A percentile compares a stretch with the other conserved stretches of the same genome.
Conservation (phyloP, 106 monocot species). For the Hemerocallis citrina region DNA sequence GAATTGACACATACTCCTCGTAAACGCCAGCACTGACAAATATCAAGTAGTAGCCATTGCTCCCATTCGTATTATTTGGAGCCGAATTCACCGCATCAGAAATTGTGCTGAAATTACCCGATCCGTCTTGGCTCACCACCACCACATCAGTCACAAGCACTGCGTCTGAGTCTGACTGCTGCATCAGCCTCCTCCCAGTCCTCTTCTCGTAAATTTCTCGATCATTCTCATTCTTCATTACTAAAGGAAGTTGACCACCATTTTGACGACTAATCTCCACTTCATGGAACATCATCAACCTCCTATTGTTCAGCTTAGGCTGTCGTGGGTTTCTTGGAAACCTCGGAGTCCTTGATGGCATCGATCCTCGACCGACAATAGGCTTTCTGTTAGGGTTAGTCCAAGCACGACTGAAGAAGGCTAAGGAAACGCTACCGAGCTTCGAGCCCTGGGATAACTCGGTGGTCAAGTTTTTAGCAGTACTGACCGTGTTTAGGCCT, state of each 20-base stretch:
- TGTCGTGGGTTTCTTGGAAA: not conserved
- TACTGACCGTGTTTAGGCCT: constrained; percentile 35
- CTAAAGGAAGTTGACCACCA: constrained; percentile 16
- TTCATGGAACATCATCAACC: constrained; percentile 33
- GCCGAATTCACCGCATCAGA: constrained; percentile 36
- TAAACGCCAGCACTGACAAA: constrained; percentile 46
- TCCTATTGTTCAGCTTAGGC: not conserved
- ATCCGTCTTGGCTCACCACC: constrained; percentile 39
- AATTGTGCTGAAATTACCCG: constrained; percentile 44
- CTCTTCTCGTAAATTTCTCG: constrained; percentile 22
- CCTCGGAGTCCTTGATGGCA: not conserved
- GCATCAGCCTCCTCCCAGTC: constrained; percentile 24
- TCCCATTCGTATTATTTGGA: constrained; percentile 28
- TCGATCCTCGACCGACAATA: not conserved
- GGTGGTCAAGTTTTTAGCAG: constrained; percentile 26
- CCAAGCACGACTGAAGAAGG: constrained; percentile 60
- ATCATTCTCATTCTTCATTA: constrained; percentile 10
- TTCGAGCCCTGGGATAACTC: constrained; percentile 44
- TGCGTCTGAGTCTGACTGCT: constrained; percentile 11
- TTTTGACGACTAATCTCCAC: not conserved
- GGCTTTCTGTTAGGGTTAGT: constrained; percentile 13
- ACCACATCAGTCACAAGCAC: constrained; percentile 26
- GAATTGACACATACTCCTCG: constrained; percentile 45
- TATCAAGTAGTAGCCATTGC: constrained; percentile 47
- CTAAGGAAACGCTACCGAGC: constrained; percentile 61